Base-by-base conservation (phyloP, 805 yeast species). In the Yarrowia sp. region DNA sequence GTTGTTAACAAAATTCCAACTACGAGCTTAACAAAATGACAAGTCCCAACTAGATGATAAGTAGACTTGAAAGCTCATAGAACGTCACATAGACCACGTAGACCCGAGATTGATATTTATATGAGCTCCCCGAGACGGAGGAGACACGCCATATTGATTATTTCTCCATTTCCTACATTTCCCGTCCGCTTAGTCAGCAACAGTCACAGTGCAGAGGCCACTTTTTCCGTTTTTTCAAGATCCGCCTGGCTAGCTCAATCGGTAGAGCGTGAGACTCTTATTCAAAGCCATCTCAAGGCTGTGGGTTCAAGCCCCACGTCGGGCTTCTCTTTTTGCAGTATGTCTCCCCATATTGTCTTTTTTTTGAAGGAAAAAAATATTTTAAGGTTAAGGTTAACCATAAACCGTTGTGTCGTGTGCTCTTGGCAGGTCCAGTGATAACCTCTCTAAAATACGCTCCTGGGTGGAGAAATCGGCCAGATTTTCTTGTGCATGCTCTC, bases 271-370 rank as follows among this genome's bases (percentile, higher is more conserved):
- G 64, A 58, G 64, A 58, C 64, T 58, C 64, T 58, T 58, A 58
- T 58, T 30, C 64, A 13, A 58, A 20, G 34, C 43, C 42, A 58
- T 58, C 64, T 58, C 64, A 58, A 58, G 64, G 64, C 64, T 58
- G 64, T 58, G 64, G 64, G 64, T 58, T 58, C 64, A 58, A 58
- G 64, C 64, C 64, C 64, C 64, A 58, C 64, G 64, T 58, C 64
- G 64, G 64, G 64, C 64, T 58, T 30, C 39, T 13, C 44, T 58
- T 58, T 58, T 58, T 30, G 33, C n/a, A 0, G 9, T 9, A 17
- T 24, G 30, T 24, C n/a, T n/a, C n/a, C n/a, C 24, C 9, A 17
- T 33, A n/a, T 49, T 34, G 19, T 14, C n/a, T 1, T 34, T 19
- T 50, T 49, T 49, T 13, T 15, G 3, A 34, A 7, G 4, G 17